These are phyloP conservation scores for Vitellaria paradoxa DNA, from an alignment of 179 eudicot genomes.

Conservation along the genomic window DNA sequence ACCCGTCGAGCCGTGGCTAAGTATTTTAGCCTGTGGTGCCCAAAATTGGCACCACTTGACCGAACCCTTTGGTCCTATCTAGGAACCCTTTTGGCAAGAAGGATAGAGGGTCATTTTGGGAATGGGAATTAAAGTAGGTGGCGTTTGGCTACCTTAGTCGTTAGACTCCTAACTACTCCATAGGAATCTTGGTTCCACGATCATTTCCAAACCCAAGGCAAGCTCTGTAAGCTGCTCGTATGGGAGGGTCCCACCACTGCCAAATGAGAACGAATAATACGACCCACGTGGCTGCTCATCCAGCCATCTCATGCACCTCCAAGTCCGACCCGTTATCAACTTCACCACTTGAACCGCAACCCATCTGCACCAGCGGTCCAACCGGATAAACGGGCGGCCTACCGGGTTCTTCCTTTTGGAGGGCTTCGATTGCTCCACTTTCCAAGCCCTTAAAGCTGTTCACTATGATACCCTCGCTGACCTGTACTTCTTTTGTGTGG, in stretches of 20 bases:
- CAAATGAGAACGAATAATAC: conserved; percentile 53
- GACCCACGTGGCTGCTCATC: conserved; percentile 50
- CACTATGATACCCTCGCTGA: conserved; percentile 42
- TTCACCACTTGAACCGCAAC: not conserved
- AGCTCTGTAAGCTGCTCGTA: conserved; percentile 42
- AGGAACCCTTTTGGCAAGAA: conserved; percentile 48
- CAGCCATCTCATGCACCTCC: conserved; percentile 48
- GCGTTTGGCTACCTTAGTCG: conserved; percentile 19
- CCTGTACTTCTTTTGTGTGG: conserved; percentile 15
- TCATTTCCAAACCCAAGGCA: conserved; percentile 53
- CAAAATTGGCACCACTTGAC: conserved; percentile 34
- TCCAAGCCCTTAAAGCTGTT: conserved; percentile 51
- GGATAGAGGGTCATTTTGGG: conserved; percentile 29
- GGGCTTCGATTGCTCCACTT: conserved; percentile 26
- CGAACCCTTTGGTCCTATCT: conserved; percentile 29
- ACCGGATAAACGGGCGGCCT: conserved; percentile 36
- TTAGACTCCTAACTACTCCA: conserved; percentile 56
- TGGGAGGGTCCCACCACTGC: conserved; percentile 63
- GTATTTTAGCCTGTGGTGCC: conserved; percentile 48
- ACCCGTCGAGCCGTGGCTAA: conserved; percentile 34
- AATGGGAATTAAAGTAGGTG: conserved; percentile 20
- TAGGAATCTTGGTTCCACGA: conserved; percentile 49
- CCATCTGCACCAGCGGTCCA: conserved; percentile 42
- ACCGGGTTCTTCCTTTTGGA: conserved; percentile 22
- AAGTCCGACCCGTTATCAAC: not conserved